These are phyloP conservation scores for Hepatocystis sp. DNA, from an alignment of 169 alveolate genomes.

Conservation along the genomic window DNA sequence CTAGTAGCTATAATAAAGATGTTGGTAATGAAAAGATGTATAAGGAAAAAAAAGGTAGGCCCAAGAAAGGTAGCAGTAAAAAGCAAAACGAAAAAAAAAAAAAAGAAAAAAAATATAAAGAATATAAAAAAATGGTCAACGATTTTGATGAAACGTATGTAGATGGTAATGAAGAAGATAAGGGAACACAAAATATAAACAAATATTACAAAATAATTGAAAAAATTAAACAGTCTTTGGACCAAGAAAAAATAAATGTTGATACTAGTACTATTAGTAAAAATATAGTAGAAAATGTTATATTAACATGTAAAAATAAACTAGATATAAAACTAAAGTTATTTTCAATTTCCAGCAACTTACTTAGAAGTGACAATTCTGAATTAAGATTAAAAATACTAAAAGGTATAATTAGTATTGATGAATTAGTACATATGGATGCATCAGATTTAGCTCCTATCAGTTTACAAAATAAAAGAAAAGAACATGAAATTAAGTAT, in stretches of 20 bases:
- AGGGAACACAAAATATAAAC: slow-evolving; percentile 6
- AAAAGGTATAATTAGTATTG: slow-evolving; percentile 23
- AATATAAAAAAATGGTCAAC: neutral
- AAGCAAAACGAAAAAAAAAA: neutral
- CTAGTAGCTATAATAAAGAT: too few relatives aligned
- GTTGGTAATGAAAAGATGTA: too few relatives aligned
- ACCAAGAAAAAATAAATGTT: slow-evolving; percentile 17
- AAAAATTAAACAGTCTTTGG: slow-evolving; percentile 45
- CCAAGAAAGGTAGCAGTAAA: neutral
- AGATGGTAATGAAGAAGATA: neutral
- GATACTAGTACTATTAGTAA: slow-evolving; percentile 29
- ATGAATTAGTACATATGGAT: slow-evolving; percentile 44
- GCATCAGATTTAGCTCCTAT: slow-evolving; percentile 73
- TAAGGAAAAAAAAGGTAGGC: too few relatives aligned
- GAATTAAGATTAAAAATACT: slow-evolving; percentile 53
- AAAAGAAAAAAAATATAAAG: slow-evolving; percentile 14
- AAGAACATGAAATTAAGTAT: slow-evolving; percentile 64
- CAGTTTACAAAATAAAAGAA: slow-evolving; percentile 62
- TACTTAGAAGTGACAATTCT: slow-evolving; percentile 46
- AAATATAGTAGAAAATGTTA: slow-evolving; percentile 48
- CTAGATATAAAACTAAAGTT: slow-evolving; percentile 49
- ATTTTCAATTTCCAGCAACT: slow-evolving; percentile 50
- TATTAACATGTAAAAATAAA: slow-evolving; percentile 27
- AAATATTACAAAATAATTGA: slow-evolving; percentile 42
- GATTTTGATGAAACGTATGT: neutral